A percentile compares a stretch with the other conserved stretches of the same genome.
phyloP scores from a whole-genome alignment of 2,329 filamentous ascomycete species.

The Cladosporium oxysporum region DNA sequence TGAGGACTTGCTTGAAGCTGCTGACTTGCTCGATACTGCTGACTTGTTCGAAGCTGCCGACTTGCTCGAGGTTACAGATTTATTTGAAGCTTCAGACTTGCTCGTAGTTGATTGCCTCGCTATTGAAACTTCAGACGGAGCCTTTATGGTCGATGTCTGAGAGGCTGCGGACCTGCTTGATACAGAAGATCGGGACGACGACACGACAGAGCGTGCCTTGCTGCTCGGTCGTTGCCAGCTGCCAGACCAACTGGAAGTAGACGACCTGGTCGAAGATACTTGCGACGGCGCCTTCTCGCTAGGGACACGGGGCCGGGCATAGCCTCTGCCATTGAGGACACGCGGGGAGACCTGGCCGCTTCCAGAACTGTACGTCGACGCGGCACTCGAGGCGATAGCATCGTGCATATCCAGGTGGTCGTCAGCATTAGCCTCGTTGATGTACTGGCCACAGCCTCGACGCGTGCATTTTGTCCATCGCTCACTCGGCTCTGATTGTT shows the following conservation, averaged over 20 bases:
- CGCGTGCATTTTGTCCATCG: constrained; percentile 42
- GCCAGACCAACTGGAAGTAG: background rate
- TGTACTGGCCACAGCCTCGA: constrained; percentile 45
- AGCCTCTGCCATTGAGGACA: background rate
- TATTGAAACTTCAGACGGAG: background rate
- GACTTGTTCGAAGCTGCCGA: background rate
- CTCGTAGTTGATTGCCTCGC: background rate
- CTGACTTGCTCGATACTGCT: constrained; percentile 10
- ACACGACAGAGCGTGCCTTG: constrained; percentile 1
- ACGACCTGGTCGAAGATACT: background rate
- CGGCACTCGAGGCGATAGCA: constrained; percentile 25
- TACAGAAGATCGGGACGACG: background rate
- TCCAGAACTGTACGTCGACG: constrained; percentile 37
- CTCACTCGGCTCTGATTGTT: constrained; percentile 12
- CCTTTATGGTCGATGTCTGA: background rate
- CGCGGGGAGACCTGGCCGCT: constrained; percentile 34
- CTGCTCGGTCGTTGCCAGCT: constrained; percentile 7
- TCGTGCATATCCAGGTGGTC: constrained; percentile 50
- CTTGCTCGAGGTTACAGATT: background rate
- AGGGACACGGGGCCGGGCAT: background rate
- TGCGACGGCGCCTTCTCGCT: constrained; percentile 5
- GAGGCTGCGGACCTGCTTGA: background rate
- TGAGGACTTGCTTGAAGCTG: constrained; percentile 14
- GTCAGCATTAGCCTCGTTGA: constrained; percentile 45
- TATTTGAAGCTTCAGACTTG: background rate